Evolutionary conservation across 306 rosid species (phyloP).

Genomic region (Gastrolobium villosum): DNA sequence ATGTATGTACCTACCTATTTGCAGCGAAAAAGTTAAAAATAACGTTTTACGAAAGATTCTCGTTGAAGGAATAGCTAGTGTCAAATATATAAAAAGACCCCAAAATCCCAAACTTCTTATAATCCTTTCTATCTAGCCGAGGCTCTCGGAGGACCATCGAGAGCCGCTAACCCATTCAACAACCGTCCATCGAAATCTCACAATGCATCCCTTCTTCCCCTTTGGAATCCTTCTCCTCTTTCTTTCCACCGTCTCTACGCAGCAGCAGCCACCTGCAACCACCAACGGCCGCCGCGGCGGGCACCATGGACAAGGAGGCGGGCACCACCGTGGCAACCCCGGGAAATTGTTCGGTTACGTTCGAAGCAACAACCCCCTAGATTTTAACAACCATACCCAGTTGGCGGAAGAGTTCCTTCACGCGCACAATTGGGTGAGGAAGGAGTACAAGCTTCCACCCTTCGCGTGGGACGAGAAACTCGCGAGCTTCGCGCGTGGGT

Average conservation of each 20-base stretch:
- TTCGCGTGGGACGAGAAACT: constrained; percentile 57
- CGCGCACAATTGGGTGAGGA: constrained; percentile 69
- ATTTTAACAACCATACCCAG: neutral
- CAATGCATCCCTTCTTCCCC: constrained; percentile 17
- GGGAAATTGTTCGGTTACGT: constrained; percentile 43
- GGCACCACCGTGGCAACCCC: neutral
- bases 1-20: neutral
- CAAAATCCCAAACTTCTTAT: neutral
- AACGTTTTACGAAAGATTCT: constrained; percentile 1
- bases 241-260: neutral
- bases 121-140: neutral
- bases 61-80: neutral
- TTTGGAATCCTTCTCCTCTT: neutral
- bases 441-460: neutral
- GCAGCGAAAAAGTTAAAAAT: constrained; percentile 9
- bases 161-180: constrained; percentile 18
- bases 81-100: constrained; percentile 20
- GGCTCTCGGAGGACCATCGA: constrained; percentile 43
- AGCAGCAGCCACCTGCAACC: neutral
- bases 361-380: rapidly evolving
- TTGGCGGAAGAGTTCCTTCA: constrained; percentile 53
- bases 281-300: neutral
- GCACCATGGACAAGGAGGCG: neutral
- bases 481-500: constrained; percentile 51
- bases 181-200: neutral